Base-by-base conservation (phyloP, 441 rosid genomes). In the Capsella rubella region DNA sequence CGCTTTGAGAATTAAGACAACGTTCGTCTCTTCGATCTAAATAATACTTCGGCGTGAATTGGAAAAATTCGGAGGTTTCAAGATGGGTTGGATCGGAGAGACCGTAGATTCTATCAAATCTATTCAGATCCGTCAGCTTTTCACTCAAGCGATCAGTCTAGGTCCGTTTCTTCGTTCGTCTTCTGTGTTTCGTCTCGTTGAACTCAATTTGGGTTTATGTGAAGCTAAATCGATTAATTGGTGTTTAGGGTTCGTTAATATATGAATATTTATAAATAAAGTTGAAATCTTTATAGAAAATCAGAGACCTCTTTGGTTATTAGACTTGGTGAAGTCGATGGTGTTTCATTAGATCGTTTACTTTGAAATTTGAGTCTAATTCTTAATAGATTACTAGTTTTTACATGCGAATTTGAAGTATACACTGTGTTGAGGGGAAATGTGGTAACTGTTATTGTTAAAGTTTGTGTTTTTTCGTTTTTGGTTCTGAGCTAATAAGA, bases 51-150 rank as follows among this genome's bases (percentile, higher is more conserved):
- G 60, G 7, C 18, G 51, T 46, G 53, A 40, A 55, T 51, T 39
- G 18, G 49, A 58, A 49, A 10, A 16, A 39, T 3, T 15, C 39
- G 18, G 14, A 64, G 53, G 21, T 51, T 34, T 34, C 25, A 71
- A 82, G 67, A 91, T 88, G 97, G 92, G 92, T 72, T 88, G 82
- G 87, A 76, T 91, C 71, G 89, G 90, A 56, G 97, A 88, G 32
- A 83, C 87, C 42, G 61, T 88, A 14, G 89, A 84, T 67, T 91
- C 95, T 28, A 77, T 91, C 64, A 86, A 82, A 82, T 87, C 89
- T 13, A 83, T 88, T 55, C 89, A 91, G 90, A 87, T 84, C 82
- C 93, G 93, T 18, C 95, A 88, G 80, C 89, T 88, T 53, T 84
- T 87, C 52, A 83, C 86, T 63, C 97, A 91, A 69, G 87, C 83